Base-by-base conservation (phyloP, 495 filamentous ascomycete species). In the Jackrogersella minutella region DNA sequence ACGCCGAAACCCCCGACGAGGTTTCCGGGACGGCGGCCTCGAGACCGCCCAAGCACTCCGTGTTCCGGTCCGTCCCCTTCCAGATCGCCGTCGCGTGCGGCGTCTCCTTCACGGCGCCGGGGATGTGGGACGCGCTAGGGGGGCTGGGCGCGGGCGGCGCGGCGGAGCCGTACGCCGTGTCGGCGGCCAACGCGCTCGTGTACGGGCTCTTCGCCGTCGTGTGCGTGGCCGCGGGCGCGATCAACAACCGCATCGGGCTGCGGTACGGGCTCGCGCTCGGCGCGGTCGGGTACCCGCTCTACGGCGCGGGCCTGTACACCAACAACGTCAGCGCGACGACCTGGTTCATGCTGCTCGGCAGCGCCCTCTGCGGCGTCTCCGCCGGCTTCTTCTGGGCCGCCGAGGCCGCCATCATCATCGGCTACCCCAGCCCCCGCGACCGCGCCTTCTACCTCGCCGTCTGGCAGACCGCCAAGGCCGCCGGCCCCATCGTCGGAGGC, bases 401-500 rank as follows among this genome's bases (percentile, higher is more conserved):
- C 16, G 69, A 71, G 50, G 69, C 64, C 6, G 69, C 69, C 2
- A 68, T 71, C 11, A 71, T 71, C 13, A 68, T 71, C 24, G 64
- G 69, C 9, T 71, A 71, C 46, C 69, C 69, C 34, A 68, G 64
- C 34, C 69, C 69, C 17, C 34, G 37, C 7, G 64, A 68, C 10
- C 58, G 58, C 31, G 58, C 68, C 10, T 70, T 67, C 39, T 70
- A 69, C 33, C 64, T 70, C 0, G 68, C 68, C 19, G 30, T 76
- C 59, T 79, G 74, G 74, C 77, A 79, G 56, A 64, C 64, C 14
- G 68, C 64, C 4, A 78, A 79, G 60, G 68, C 68, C 2, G 62
- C 68, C 5, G 68, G 68, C 7, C 68, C 68, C 3, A 70, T 70
- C 24, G 68, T 70, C 5, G 68, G 68, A 19, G 68, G 68, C 13